Evolutionary conservation across 202 grass and related monocot genomes (phyloP), one percentile per base, ranked within the genome.

Genomic region (Schoenoplectus tabernaemontani): DNA sequence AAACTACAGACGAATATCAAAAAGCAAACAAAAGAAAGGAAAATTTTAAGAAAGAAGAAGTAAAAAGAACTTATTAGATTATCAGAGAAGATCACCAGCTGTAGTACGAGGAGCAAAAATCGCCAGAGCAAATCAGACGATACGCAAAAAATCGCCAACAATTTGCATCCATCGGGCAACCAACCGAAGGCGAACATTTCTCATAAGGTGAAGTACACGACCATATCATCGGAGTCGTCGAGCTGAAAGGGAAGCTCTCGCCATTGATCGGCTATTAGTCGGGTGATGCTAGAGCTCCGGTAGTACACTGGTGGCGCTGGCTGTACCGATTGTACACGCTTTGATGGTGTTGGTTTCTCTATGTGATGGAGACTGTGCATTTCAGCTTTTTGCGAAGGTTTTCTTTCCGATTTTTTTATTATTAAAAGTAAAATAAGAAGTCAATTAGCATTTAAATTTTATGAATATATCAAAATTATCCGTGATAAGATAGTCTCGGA

Each of bases 201-300:
- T 32, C 65, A 50, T 77, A 96, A 88, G n/a, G 93, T 84, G 59
- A 90, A 88, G 69, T 84, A 90, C 16, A 96, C 88, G 4, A 96
- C 93, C 93, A 96, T 96, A 64, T 96, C 93, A 22, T 96, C 93
- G 20, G 93, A 81, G 86, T 96, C 93, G 77, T 96, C 86, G 59
- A 83, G 64, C 2, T 90, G 88, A 88, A 96, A 96, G 53, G 93
- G 93, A 53, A 96, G 93, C 73, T 90, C 87, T 62, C 85, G 83
- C 93, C 93, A 96, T 88, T 96, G 90, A 77, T 92, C 93, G 9
- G 90, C 93, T 48, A 96, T 90, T 23, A 96, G 88, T 71, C 87
- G 89, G 3, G 87, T 59, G 88, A 96, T 92, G 71, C 90, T 96
- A 19, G 39, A 42, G 87, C 90, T 96, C 76, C 93, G 78, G 82